Percentiles rank a stretch among this genome's conserved stretches.
phyloP scores from a whole-genome alignment of 371 early-diverging fungal genomes.

The Apophysomyces elegans region DNA sequence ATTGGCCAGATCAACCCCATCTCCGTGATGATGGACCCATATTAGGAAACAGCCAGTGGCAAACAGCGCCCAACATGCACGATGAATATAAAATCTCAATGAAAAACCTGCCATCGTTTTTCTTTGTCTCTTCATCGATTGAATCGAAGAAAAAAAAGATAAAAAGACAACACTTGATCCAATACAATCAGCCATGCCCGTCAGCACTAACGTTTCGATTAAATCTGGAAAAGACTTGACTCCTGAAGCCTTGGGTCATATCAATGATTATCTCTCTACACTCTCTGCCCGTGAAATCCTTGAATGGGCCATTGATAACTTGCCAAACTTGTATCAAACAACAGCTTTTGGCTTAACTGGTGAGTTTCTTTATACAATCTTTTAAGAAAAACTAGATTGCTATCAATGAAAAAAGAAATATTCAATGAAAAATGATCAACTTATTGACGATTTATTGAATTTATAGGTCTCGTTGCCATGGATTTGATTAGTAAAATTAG shows the following conservation, averaged over 20 bases:
- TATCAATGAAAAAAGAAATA: too few relatives aligned
- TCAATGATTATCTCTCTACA: constrained; percentile 65
- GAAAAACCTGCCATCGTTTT: neutral
- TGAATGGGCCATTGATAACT: constrained; percentile 83
- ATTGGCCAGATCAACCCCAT: constrained; percentile 22
- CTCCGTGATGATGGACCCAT: constrained; percentile 12
- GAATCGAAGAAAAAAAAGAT: constrained; percentile 12
- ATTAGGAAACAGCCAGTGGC: constrained; percentile 14
- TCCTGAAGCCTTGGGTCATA: constrained; percentile 63
- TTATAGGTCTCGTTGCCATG: constrained; percentile 71
- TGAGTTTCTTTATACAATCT: neutral
- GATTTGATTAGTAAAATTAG: constrained; percentile 77
- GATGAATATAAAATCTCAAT: constrained; percentile 10
- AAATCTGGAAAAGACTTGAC: constrained; percentile 52
- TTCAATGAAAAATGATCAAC: too few relatives aligned
- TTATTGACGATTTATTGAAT: neutral
- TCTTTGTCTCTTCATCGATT: neutral
- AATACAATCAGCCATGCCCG: constrained; percentile 18
- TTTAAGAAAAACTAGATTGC: too few relatives aligned
- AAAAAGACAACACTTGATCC: too few relatives aligned
- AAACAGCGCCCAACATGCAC: constrained; percentile 11
- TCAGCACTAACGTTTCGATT: constrained; percentile 34
- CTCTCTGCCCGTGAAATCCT: constrained; percentile 83
- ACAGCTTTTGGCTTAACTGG: constrained; percentile 91
- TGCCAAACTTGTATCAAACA: constrained; percentile 87